phyloP scores from a whole-genome alignment of 2,329 filamentous ascomycete genomes.

The Boeremia exigua region DNA sequence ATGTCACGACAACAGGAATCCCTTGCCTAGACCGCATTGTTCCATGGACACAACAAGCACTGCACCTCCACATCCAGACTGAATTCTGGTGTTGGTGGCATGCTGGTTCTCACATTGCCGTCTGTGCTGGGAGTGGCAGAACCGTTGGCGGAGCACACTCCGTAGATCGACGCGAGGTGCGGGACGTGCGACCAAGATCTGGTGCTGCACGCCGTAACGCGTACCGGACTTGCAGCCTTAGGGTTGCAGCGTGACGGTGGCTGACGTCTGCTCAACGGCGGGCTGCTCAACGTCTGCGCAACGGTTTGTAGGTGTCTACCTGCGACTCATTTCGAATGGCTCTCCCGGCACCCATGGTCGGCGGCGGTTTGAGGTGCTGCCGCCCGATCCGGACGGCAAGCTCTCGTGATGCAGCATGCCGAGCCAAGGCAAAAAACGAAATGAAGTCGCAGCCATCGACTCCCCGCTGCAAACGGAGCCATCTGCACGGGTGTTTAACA shows the following conservation, averaged over 20 bases:
- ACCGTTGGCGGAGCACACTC: neutral
- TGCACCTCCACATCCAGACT: neutral
- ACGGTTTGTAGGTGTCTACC: neutral
- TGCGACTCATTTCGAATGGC: neutral
- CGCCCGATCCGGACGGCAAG: constrained; percentile 11
- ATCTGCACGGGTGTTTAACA: constrained; percentile 2
- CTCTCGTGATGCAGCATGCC: neutral
- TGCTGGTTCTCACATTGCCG: too few species aligned
- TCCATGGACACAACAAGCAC: neutral
- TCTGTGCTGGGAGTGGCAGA: neutral
- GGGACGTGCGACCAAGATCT: too few species aligned
- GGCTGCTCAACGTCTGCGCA: too few species aligned
- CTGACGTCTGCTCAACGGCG: too few species aligned
- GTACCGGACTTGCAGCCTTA: too few species aligned
- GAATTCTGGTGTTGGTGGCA: too few species aligned
- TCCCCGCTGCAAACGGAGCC: constrained; percentile 4
- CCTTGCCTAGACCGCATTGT: too few species aligned
- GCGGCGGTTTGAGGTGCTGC: constrained; percentile 12
- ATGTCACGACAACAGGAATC: too few species aligned
- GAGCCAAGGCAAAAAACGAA: neutral
- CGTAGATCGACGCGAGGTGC: neutral
- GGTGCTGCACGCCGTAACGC: too few species aligned
- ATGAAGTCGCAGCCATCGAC: neutral
- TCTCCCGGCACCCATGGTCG: neutral
- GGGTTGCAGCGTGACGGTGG: too few species aligned